Evolutionary conservation across 2,329 filamentous ascomycete species (phyloP), one percentile per base, ranked within the genome.

Genomic region (Calycina herbarum): DNA sequence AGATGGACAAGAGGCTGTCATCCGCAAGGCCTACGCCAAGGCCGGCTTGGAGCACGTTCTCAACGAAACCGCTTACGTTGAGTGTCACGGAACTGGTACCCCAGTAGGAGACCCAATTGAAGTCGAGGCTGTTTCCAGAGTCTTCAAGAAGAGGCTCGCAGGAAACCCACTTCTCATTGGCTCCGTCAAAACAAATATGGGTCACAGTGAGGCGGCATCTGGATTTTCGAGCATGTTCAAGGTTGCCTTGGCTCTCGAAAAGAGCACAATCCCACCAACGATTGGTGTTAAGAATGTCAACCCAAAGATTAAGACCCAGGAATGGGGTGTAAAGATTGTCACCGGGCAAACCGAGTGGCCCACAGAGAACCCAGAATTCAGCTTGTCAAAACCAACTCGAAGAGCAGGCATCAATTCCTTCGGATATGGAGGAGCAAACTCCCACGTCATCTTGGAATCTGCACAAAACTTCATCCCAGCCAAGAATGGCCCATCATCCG

Each of bases 391-490:
- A 11, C 48, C 48, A 54, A n/a, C 56, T 10, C 61, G 64, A 4
- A 62, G 66, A 60, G 62, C 60, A 11, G 70, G 68, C 31, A 62
- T 74, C 15, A 74, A 74, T 31, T 67, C 58, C 5, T 73, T 83
- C 57, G 81, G 81, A 0, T 82, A 79, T 31, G 81, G 81, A 7
- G 81, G 81, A 17, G 79, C 80, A 20, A 83, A 83, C 68, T 79
- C 78, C 3, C 81, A 82, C 67, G 76, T 75, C 1, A 76, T 82
- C 5, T 71, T 73, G 7, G 64, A 68, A 38, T 38, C 57, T 24
- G 61, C 61, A 24, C 7, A n/a, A 29, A 24, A 51, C 27, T 60
- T 62, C 51, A 27, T 62, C 5, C 59, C 64, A 24, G 48, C 48
- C 1, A 24, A 42, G 20, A 24, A n/a, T 48, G 51, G 51, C 31